Base-by-base conservation (phyloP, 83 land plant species). In the Picea abies region DNA sequence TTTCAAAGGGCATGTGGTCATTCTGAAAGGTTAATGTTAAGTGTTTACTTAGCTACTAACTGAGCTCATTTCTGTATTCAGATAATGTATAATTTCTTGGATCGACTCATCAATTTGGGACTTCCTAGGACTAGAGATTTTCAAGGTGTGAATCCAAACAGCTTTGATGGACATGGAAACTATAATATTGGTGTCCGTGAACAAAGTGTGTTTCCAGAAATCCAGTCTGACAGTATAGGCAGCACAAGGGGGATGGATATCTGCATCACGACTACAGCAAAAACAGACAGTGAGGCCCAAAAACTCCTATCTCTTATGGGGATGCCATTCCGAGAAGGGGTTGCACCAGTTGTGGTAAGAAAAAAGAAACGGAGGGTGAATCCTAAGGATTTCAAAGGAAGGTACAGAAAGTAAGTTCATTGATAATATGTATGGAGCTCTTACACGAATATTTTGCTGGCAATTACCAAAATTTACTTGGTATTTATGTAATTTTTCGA, bases 131-230 rank as follows among this genome's bases (percentile, higher is more conserved):
- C 96, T 3, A 85, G 98, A 73, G 99, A 96, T 84, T 96, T 96
- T 67, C 95, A 90, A 67, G 99, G 99, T 23, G 87, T 93, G 17
- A 93, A 88, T 80, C 91, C 98, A 0, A 93, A 94, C 84, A 93
- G 95, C 88, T 96, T 96, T 82, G 99, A 96, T 84, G 99, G 99
- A 41, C 86, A 91, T 79, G 99, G 98, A n/a, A 96, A 96, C 82
- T 96, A 89, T 88, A 92, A 85, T 82, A 84, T 96, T 20, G 99
- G 99, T 29, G 79, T 96, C 63, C 81, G 84, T 14, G 99, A 96
- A 20, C 96, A 93, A 80, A 89, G 89, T 81, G 99, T 95, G 79
- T 96, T 96, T 81, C 99, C 99, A 1, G 99, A 96, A 83, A 89
- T 96, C 80, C 81, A 85, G 65, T 94, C 79, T 67, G 99, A 96